Base-by-base conservation (phyloP, 2,329 filamentous ascomycete genomes). In the Sporothrix sp. region DNA sequence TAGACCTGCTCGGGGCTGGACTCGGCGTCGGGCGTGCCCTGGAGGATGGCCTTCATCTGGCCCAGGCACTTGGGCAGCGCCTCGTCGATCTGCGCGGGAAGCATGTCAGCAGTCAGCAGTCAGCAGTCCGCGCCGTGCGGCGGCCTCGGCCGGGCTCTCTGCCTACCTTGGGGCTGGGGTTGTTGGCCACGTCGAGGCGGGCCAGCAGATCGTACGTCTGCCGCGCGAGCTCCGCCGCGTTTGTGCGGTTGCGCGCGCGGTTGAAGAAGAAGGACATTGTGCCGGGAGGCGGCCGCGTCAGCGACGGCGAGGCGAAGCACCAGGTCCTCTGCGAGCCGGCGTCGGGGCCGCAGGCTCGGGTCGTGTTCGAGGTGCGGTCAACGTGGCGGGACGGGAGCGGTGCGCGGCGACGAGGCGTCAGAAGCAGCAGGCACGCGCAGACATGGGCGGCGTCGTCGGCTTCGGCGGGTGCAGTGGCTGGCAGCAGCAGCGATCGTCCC, bases 11-110 rank as follows among this genome's bases (percentile, higher is more conserved):
- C 89, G 20, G 89, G 88, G 53, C 81, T 87, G 60, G 84, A 83
- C 66, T 96, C 90, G 60, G 81, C 75, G 66, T 98, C 93, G 68
- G 87, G 87, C 54, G 89, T 95, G 58, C 91, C 93, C 73, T 97
- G 91, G 13, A 98, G 79, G 53, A 93, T 81, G 56, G 89, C 72
- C 68, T 97, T 97, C 84, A 97, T 95, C 66, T 95, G 87, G 48
- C 78, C 76, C 56, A 98, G 77, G 59, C 90, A 83, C 63, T 88
- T 87, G 44, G 87, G 84, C 56, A 95, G 75, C 14, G 55, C 28
- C 63, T 96, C 90, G 63, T 97, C 91, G 55, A 83, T 78, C 89
- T 95, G 60, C 46, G 4, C 7, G 16, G 30, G 11, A 11, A 16
- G 10, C n/a, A 20, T 14, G 13, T 16, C 13, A 44, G 23, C 20